Evolutionary conservation across 2,329 filamentous ascomycete genomes (phyloP).

Genomic region (Aspergillus versicolor): DNA sequence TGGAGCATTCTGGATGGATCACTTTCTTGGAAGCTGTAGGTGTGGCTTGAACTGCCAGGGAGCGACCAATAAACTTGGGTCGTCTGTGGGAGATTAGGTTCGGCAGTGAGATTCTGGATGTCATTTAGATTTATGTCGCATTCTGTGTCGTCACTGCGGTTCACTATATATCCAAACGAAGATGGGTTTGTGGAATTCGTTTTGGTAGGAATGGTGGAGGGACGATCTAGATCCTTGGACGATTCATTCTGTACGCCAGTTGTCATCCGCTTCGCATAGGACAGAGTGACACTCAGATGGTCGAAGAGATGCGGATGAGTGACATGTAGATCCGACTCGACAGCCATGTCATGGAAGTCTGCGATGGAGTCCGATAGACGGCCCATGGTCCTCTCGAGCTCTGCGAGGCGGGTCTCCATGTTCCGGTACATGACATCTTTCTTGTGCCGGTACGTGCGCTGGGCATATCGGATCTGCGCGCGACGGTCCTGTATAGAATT

Average conservation of each 20-base stretch:
- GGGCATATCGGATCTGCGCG: constrained; percentile 81
- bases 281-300: neutral
- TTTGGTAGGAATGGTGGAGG: neutral
- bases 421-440: constrained; percentile 77
- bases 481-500: constrained; percentile 50
- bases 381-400: constrained; percentile 65
- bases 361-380: constrained; percentile 72
- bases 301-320: constrained; percentile 6
- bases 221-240: neutral
- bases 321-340: constrained; percentile 45
- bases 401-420: constrained; percentile 67
- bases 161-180: constrained; percentile 1
- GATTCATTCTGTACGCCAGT: neutral
- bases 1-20: constrained; percentile 72
- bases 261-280: neutral
- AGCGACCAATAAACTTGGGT: neutral
- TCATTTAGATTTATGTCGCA: neutral
- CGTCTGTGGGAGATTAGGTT: neutral
- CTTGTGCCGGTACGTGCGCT: constrained; percentile 77
- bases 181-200: neutral
- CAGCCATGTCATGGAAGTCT: constrained; percentile 62
- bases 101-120: neutral
- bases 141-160: neutral
- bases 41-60: constrained; percentile 29
- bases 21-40: constrained; percentile 62